Percentiles rank a stretch among this genome's conserved stretches.
These are phyloP conservation scores for Chlorella sorokiniana DNA, from an alignment of 139 green algal species.

Conservation along the genomic window DNA sequence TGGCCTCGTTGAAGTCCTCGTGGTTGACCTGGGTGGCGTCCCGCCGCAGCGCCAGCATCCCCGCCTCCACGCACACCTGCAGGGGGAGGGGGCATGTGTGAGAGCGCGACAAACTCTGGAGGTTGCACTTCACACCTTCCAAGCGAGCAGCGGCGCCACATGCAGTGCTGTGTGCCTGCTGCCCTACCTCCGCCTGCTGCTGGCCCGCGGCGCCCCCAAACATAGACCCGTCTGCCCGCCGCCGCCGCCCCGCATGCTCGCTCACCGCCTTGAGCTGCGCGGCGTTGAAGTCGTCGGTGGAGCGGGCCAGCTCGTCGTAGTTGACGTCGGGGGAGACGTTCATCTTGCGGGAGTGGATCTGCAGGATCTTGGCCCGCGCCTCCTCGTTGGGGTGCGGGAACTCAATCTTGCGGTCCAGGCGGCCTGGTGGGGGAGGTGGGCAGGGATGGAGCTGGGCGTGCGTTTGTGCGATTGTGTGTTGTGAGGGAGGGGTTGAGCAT, in stretches of 20 bases:
- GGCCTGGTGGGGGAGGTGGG: constrained; percentile 44
- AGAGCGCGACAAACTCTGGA: neutral
- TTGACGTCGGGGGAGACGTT: constrained; percentile 93
- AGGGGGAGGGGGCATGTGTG: constrained; percentile 1
- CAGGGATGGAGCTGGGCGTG: neutral
- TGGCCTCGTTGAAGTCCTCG: constrained; percentile 99
- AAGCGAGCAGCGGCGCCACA: no score
- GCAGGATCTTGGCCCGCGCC: constrained; percentile 95
- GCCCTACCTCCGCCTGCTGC: no score
- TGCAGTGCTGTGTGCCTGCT: no score
- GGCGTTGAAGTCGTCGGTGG: constrained; percentile 99
- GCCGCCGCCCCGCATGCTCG: neutral
- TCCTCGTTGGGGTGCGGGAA: constrained; percentile 98
- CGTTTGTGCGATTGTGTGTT: neutral
- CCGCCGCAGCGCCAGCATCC: constrained; percentile 96
- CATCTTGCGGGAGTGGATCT: constrained; percentile 61
- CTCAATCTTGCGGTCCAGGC: constrained; percentile 99
- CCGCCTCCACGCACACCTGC: constrained; percentile 98
- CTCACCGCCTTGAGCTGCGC: constrained; percentile 86
- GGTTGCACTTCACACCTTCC: no score
- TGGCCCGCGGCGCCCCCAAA: no score
- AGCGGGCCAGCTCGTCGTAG: constrained; percentile 96
- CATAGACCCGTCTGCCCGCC: neutral
- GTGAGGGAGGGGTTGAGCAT: no score
- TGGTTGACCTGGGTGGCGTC: constrained; percentile 94